phyloP scores from a whole-genome alignment of 176 grass and related monocot genomes.

The Aegilops bicornis region DNA sequence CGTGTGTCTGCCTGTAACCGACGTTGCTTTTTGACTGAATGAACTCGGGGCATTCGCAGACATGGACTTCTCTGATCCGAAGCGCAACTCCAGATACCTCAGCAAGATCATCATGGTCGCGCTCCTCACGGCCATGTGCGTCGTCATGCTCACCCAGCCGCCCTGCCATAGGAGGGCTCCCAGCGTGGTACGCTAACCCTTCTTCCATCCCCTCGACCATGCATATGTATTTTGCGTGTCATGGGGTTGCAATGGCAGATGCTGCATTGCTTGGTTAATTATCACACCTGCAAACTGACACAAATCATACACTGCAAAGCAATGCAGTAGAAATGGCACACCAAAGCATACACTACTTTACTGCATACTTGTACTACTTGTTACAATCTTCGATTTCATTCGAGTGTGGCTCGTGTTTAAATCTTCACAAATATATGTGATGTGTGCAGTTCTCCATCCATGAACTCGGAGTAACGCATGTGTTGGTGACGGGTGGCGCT shows the following conservation, averaged over 20 bases:
- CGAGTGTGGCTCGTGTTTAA: background rate
- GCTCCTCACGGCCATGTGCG: constrained; percentile 73
- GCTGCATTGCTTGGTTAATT: background rate
- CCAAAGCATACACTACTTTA: no score
- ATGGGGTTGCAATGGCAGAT: background rate
- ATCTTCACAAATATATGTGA: background rate
- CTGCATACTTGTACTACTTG: no score
- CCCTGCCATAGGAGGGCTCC: constrained; percentile 53
- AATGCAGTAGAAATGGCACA: background rate
- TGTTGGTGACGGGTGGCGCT: constrained; percentile 79
- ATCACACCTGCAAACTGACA: no score
- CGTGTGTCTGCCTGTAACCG: no score
- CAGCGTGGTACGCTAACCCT: constrained; percentile 48
- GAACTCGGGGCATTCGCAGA: constrained; percentile 31
- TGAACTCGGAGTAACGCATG: constrained; percentile 77
- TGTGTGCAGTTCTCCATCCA: constrained; percentile 70
- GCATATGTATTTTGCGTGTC: background rate
- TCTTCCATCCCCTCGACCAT: background rate
- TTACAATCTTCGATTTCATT: background rate
- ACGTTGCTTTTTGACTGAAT: background rate
- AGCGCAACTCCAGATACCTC: constrained; percentile 61
- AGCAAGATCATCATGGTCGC: constrained; percentile 68
- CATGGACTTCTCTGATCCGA: constrained; percentile 84
- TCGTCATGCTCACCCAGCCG: constrained; percentile 79
- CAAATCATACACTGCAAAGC: background rate